Evolutionary conservation across 2,329 filamentous ascomycete species (phyloP), one percentile per base, ranked within the genome.

Genomic region (Fusarium tanahbumbuense): DNA sequence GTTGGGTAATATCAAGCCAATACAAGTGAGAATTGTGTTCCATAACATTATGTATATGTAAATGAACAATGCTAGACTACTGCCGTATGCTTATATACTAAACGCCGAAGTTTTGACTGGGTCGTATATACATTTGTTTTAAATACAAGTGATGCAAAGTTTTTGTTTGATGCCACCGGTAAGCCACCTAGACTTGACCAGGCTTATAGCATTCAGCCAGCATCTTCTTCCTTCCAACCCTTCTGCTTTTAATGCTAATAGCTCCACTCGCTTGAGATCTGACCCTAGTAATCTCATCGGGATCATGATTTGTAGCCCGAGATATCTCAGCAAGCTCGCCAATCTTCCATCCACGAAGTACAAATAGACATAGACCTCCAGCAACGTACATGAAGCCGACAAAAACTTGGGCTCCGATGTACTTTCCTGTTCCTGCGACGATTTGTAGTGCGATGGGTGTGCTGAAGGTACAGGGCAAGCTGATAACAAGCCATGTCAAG

Each of bases 401-500:
- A 67, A 91, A 91, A 2, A 91, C 72, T 74, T 89, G 85, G 0
- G 84, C 83, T 12, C 85, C 77, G 5, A 87, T 78, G 60, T 88
- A 89, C 22, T 84, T 83, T 28, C 81, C 78, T 0, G 79, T 81
- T 27, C 40, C 83, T 75, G 20, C 79, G 55, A 73, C 78, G 71
- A 92, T 84, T 55, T 86, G 81, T 42, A 92, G 78, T 5, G 85
- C 90, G 68, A 92, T 91, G 4, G 87, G 86, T 70, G 90, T 88
- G 40, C 88, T 86, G 70, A 90, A 93, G 0, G 91, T 93, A 15
- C 88, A 87, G 1, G 92, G 93, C 12, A 93, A 77, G 8, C 91
- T 87, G 18, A 95, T 84, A 8, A 89, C 83, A 27, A 94, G 75
- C 92, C 92, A 95, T 22, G 89, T 86, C 20, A 95, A 83, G 56